Evolutionary conservation across 495 filamentous ascomycete genomes (phyloP), one percentile per base, ranked within the genome.

Genomic region (Platismatia glauca): DNA sequence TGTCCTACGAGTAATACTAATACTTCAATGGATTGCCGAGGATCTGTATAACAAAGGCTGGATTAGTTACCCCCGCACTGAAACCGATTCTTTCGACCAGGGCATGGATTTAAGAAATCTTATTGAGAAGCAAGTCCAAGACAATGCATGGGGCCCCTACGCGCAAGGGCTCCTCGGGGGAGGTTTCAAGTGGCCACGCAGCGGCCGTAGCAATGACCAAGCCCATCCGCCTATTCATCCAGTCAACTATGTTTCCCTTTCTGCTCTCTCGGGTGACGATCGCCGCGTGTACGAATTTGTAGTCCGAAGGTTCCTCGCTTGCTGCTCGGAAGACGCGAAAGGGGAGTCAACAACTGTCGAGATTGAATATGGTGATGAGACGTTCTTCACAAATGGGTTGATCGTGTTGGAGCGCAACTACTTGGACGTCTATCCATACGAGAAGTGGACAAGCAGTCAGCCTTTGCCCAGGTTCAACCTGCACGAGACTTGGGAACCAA

Each of bases 141-240:
- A 90, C 64, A 72, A 75, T 33, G 71, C 75, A 48, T 98, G 94
- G 94, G 92, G 93, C 1, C 73, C 77, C 50, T 96, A 91, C 71
- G 92, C 94, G 38, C 88, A 86, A 71, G 75, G 77, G 37, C 81
- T 97, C 15, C 76, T 92, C 20, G 80, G 87, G 61, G 90, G 91
- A 29, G 86, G 79, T 34, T 97, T 96, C 72, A 84, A 84, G 53
- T 84, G 86, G 35, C 94, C 94, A 31, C 82, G 93, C 22, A 81
- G 86, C 66, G 94, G 94, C 20, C 80, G 85, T 55, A 82, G 96
- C 69, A 95, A 97, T 71, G 94, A 98, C 71, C 90, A 95, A 71
- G 94, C 94, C 16, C 94, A 98, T 75, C 94, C 94, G 35, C 94
- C 94, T 2, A 97, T 98, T 58, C 95, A 98, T 71, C 94, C 94